Conservation (phyloP, 208 protist species). For the Crithidia bombi region DNA sequence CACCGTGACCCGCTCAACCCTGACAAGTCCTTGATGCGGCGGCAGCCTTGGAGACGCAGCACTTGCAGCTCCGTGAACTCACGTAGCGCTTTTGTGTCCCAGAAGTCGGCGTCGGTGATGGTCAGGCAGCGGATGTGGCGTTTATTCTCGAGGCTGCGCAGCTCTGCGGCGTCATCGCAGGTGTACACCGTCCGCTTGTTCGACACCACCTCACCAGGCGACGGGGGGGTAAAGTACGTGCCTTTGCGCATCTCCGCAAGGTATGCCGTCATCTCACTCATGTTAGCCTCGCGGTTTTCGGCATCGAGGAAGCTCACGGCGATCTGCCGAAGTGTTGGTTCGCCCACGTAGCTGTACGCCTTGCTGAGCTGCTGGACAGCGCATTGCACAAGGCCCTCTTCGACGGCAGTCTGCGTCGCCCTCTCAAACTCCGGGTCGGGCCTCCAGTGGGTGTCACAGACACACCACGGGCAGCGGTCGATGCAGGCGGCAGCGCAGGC, state of each 20-base stretch:
- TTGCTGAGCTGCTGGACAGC: neutral
- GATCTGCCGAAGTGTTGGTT: neutral
- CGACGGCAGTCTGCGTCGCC: neutral
- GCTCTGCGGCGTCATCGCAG: constrained; percentile 5
- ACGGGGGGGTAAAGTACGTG: neutral
- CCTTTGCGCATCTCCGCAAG: constrained; percentile 11
- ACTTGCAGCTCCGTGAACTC: constrained; percentile 13
- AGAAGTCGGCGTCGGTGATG: constrained; percentile 10
- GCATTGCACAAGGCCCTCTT: constrained; percentile 1
- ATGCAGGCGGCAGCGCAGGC: constrained; percentile 1
- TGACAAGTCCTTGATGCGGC: constrained; percentile 10
- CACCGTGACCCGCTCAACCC: neutral
- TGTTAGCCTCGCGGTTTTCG: constrained; percentile 6
- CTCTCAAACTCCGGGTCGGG: neutral
- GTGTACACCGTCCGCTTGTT: constrained; percentile 1
- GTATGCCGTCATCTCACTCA: constrained; percentile 9
- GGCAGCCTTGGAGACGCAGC: constrained; percentile 12
- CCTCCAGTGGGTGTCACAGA: neutral
- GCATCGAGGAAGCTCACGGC: constrained; percentile 5
- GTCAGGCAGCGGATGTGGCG: constrained; percentile 8
- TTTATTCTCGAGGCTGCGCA: constrained; percentile 7
- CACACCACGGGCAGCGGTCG: constrained; percentile 9
- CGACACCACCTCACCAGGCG: neutral
- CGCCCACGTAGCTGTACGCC: constrained; percentile 1
- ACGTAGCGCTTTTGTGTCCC: constrained; percentile 5